Percentiles rank a stretch among this genome's conserved stretches.
Evolutionary conservation across 1,284 basidiomycete species (phyloP).

Genomic region (Ceratobasidium theobromae): DNA sequence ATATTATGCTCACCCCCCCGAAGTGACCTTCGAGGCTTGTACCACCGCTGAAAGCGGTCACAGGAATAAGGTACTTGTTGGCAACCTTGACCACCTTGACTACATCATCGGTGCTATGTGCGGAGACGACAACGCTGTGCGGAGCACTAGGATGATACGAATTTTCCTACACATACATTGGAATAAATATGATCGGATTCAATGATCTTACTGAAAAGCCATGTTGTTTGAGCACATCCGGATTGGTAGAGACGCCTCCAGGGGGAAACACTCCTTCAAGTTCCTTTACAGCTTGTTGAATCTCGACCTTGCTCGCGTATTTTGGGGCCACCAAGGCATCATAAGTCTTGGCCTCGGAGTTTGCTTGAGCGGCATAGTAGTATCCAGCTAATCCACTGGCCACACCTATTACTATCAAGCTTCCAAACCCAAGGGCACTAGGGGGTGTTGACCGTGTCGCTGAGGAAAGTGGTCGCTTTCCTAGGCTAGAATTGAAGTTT

Average conservation of each 20-base stretch:
- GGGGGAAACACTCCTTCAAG: conserved; percentile 1
- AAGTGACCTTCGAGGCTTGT: conserved; percentile 70
- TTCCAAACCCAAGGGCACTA: neutral
- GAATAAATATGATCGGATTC: neutral
- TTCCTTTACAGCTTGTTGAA: conserved; percentile 18
- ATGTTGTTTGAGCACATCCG: conserved; percentile 34
- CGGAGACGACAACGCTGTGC: conserved; percentile 50
- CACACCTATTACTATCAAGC: neutral
- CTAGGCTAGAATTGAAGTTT: neutral
- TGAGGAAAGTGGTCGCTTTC: neutral
- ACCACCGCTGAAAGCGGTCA: conserved; percentile 68
- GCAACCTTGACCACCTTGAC: conserved; percentile 67
- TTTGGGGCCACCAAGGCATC: neutral
- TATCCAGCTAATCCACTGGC: conserved; percentile 8
- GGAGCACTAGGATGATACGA: conserved; percentile 44
- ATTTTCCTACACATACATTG: conserved; percentile 9
- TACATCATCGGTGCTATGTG: conserved; percentile 61
- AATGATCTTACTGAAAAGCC: conserved; percentile 34
- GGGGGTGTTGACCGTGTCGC: neutral
- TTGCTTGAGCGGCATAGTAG: neutral
- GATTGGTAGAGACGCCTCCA: conserved; percentile 30
- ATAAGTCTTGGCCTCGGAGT: neutral
- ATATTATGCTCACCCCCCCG: conserved; percentile 50
- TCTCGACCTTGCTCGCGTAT: conserved; percentile 6
- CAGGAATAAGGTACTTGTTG: conserved; percentile 62